Base-by-base conservation (phyloP, 2,329 filamentous ascomycete species). In the Phaeoacremonium minimum region DNA sequence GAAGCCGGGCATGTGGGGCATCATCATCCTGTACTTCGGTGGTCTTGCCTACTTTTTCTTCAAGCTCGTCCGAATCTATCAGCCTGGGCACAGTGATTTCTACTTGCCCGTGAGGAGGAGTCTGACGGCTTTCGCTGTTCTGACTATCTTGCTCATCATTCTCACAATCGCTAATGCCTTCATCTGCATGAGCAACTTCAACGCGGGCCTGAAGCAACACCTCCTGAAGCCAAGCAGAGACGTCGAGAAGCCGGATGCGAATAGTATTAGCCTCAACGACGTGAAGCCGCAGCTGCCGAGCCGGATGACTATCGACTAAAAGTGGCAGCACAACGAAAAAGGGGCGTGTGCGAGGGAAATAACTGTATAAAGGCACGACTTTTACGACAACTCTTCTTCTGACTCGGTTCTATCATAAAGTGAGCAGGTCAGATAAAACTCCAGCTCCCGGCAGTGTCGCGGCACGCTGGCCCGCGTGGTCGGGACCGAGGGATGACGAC, bases 31-130 rank as follows among this genome's bases (percentile, higher is more conserved):
- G 39, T 96, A 95, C 64, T 82, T 95, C 46, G 88, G 85, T 44
- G 91, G 83, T 28, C 76, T 97, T 46, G 87, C 83, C 39, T 98
- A 97, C 69, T 98, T 98, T 71, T 77, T 95, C 57, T 98, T 96
- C 78, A 98, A 98, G 73, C 80, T 98, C 37, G 85, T 93, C 41
- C 87, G 93, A 57, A 98, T 98, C 80, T 98, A 95, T 63, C 80
- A 85, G 49, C 67, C 77, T 9, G 59, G 58, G 30, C 76, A 79
- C 48, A 58, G 57, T 35, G 37, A 57, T 2, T 71, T 79, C 46
- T 98, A 97, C 66, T 58, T 72, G 35, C 83, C 91, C 5, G 91
- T 93, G 26, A 79, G 84, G 43, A 85, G 85, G 54, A 91, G 86
- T 13, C 72, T 98, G 54, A 96, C 91, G 5, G 87, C 89, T 41